These are phyloP conservation scores for Thermothielavioides terrestris DNA, from an alignment of 495 filamentous ascomycete species.

Conservation along the genomic window DNA sequence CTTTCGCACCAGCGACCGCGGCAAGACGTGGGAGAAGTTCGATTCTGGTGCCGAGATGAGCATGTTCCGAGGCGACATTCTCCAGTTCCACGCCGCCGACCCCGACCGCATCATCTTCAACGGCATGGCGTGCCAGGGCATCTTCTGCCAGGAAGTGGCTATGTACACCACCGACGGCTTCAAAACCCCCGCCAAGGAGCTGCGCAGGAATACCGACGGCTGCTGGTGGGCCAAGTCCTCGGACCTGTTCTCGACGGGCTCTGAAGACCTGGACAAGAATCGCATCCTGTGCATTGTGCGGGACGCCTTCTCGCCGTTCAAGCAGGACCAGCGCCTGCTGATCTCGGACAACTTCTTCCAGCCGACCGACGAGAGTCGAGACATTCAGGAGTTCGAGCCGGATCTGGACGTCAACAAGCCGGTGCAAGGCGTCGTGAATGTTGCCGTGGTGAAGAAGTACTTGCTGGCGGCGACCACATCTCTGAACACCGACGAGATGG, in stretches of 20 bases:
- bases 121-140: conserved; percentile 54
- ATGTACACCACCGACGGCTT: conserved; percentile 86
- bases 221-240: conserved; percentile 80
- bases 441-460: conserved; percentile 74
- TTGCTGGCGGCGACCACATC: conserved; percentile 75
- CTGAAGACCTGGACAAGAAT: conserved; percentile 48
- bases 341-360: conserved; percentile 73
- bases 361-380: conserved; percentile 36
- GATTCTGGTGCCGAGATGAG: conserved; percentile 42
- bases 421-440: conserved; percentile 64
- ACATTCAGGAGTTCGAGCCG: conserved; percentile 55
- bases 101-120: conserved; percentile 76
- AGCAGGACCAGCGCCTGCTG: conserved; percentile 61
- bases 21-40: conserved; percentile 71
- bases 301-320: conserved; percentile 49
- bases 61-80: conserved; percentile 36
- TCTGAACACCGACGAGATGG: conserved; percentile 75
- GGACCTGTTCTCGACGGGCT: conserved; percentile 58
- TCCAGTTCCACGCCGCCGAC: conserved; percentile 75
- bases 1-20: conserved; percentile 73
- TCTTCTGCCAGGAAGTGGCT: conserved; percentile 47
- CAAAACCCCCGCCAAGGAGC: conserved; percentile 46
- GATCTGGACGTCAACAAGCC: conserved; percentile 62
- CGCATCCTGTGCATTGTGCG: conserved; percentile 72
- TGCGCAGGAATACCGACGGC: conserved; percentile 55